Conservation (phyloP, 805 yeast species). For the Myxozyma neotropica region DNA sequence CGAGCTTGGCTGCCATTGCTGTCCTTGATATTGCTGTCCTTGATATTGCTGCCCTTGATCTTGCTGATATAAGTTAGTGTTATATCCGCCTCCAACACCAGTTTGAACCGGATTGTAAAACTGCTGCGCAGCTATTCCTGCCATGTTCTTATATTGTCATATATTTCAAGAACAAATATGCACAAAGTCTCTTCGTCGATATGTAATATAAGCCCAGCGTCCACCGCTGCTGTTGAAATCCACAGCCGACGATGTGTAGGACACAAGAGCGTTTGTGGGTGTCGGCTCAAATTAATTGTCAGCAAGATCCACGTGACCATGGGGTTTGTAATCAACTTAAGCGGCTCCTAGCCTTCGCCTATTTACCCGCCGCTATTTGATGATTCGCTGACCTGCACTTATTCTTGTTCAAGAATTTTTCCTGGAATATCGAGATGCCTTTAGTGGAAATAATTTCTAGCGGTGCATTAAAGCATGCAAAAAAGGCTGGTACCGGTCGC, state of each 20-base stretch:
- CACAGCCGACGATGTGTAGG: too few species aligned
- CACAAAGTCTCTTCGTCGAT: too few species aligned
- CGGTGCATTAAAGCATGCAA: neutral
- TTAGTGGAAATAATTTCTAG: conserved; percentile 13
- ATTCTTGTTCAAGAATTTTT: neutral
- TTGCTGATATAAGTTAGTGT: neutral
- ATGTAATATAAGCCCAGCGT: too few species aligned
- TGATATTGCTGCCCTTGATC: conserved; percentile 8
- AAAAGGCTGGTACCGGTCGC: conserved; percentile 1
- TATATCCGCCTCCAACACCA: neutral
- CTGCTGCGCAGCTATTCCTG: conserved; percentile 11
- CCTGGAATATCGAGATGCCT: conserved; percentile 5
- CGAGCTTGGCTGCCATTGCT: neutral
- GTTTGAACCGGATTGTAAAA: neutral
- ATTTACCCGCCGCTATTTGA: neutral
- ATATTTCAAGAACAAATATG: too few species aligned
- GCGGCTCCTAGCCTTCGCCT: neutral
- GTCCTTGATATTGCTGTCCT: conserved; percentile 4
- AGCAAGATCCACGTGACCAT: neutral
- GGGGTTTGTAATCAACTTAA: conserved; percentile 12
- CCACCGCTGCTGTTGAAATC: neutral
- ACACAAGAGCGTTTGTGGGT: too few species aligned
- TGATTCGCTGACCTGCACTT: neutral
- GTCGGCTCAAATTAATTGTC: conserved; percentile 2
- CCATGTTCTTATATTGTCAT: neutral